Percentiles rank a stretch among this genome's conserved stretches.
These are phyloP conservation scores for Rubia occidens DNA, from an alignment of 305 asterid genomes.

Conservation along the genomic window DNA sequence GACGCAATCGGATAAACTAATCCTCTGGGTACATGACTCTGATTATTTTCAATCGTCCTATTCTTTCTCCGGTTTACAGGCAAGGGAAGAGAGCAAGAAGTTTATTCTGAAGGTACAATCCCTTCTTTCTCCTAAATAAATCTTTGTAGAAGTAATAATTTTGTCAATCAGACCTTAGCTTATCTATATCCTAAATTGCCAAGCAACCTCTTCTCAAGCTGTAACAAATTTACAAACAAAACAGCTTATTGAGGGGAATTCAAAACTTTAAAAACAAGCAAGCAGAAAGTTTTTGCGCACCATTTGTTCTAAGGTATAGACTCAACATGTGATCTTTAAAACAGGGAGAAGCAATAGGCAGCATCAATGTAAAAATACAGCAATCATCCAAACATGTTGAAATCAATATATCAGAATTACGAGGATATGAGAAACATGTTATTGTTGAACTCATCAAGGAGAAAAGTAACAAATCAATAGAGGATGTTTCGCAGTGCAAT, in stretches of 20 bases:
- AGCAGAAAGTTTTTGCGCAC: not conserved
- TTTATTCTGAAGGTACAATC: conserved; percentile 57
- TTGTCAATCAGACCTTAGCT: not conserved
- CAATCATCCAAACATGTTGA: conserved; percentile 61
- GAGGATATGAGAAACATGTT: conserved; percentile 74
- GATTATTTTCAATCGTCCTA: not conserved
- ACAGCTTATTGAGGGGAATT: not conserved
- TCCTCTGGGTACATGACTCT: not conserved
- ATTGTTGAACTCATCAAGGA: conserved; percentile 68
- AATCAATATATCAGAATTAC: conserved; percentile 65
- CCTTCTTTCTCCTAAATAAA: not conserved
- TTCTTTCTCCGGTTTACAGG: conserved; percentile 32
- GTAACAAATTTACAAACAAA: not conserved
- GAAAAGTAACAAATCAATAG: conserved; percentile 26
- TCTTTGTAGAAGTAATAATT: not conserved
- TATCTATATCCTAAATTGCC: not conserved
- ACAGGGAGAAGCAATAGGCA: conserved; percentile 75
- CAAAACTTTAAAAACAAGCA: not conserved
- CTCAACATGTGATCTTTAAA: conserved; percentile 10
- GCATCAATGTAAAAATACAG: conserved; percentile 52
- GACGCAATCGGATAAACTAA: not conserved
- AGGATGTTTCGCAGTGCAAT: conserved; percentile 19
- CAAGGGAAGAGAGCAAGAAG: conserved; percentile 48
- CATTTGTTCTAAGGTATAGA: not conserved
- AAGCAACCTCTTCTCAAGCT: not conserved